Base-by-base conservation (phyloP, 352 stramenopile genomes). In the Pilasporangium apinafurcum region DNA sequence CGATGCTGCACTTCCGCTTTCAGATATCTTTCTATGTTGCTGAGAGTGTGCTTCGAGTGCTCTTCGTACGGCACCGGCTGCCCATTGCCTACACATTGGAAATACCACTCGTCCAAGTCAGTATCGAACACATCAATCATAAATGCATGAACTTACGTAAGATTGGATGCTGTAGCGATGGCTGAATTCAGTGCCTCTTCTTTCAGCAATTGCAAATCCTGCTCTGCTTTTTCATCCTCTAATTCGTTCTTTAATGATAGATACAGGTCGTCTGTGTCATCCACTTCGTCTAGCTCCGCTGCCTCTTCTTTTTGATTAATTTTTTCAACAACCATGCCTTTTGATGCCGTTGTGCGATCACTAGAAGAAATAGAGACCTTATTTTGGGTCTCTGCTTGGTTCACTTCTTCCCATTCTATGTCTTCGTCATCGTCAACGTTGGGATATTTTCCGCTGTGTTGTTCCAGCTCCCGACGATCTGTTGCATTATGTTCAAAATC, bases 161-260 rank as follows among this genome's bases (percentile, higher is more conserved):
- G 62, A 41, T 93, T 93, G 0, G 81, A 88, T n/a, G 81, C 81
- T 10, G 81, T 93, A 4, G 51, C 58, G 44, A 93, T 83, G 2
- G 76, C 81, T 46, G 81, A 89, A 17, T 86, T 63, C 21, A 93
- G 45, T 13, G 81, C 81, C 42, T 92, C 80, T 37, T 79, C 56
- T 38, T 81, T 74, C 3, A 86, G 51, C 30, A 66, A 44, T 8
- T 68, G 56, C 10, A 92, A 42, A 60, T 89, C 79, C 47, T 73
- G 62, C 37, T 89, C 68, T 0, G 66, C 76, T 37, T 77, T 82
- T 2, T 65, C 73, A 30, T 91, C 79, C 37, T 91, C 79, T 18
- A 89, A 60, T 46, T 91, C 79, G 26, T 59, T 64, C 39, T 73
- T 81, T 8, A 91, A 51, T 14, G 69, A 76, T 25, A 76, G 22